Evolutionary conservation across 495 filamentous ascomycete genomes (phyloP).

Genomic region (Penicillium cataractarum): DNA sequence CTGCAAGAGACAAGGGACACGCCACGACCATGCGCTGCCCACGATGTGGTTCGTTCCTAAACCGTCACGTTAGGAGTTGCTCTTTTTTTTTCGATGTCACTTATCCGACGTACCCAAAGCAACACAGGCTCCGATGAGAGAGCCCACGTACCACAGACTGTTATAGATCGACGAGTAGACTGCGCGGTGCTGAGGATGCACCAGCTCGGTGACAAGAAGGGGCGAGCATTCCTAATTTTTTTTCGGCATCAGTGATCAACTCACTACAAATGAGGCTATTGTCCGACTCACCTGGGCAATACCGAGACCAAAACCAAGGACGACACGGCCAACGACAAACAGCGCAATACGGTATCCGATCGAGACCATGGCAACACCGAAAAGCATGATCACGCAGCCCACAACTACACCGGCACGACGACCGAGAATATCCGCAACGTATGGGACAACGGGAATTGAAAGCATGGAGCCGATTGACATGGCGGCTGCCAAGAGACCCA

Average conservation of each 20-base stretch:
- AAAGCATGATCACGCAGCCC: slow-evolving; percentile 68
- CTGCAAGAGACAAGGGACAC: slow-evolving; percentile 50
- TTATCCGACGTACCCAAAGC: slow-evolving; percentile 21
- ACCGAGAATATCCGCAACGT: slow-evolving; percentile 63
- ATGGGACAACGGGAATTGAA: slow-evolving; percentile 66
- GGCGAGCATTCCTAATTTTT: slow-evolving; percentile 58
- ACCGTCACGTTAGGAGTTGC: slow-evolving; percentile 43
- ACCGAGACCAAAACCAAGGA: slow-evolving; percentile 65
- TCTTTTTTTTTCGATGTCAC: slow-evolving; percentile 35
- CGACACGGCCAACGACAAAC: slow-evolving; percentile 58
- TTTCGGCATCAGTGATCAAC: background rate
- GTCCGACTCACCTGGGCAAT: slow-evolving; percentile 48
- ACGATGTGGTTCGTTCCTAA: slow-evolving; percentile 41
- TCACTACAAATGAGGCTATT: background rate
- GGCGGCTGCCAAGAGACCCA: slow-evolving; percentile 68
- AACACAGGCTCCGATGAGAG: slow-evolving; percentile 38
- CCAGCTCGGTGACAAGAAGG: slow-evolving; percentile 65
- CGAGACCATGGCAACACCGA: slow-evolving; percentile 66
- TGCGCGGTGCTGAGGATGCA: slow-evolving; percentile 68
- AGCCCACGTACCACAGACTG: slow-evolving; percentile 56
- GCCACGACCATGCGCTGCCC: slow-evolving; percentile 51
- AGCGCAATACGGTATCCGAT: slow-evolving; percentile 52
- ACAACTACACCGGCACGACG: slow-evolving; percentile 63
- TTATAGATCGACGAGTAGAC: slow-evolving; percentile 70
- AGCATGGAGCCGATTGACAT: slow-evolving; percentile 68